phyloP scores from a whole-genome alignment of 768 basidiomycete genomes.

The Leccinum subtestaceum region DNA sequence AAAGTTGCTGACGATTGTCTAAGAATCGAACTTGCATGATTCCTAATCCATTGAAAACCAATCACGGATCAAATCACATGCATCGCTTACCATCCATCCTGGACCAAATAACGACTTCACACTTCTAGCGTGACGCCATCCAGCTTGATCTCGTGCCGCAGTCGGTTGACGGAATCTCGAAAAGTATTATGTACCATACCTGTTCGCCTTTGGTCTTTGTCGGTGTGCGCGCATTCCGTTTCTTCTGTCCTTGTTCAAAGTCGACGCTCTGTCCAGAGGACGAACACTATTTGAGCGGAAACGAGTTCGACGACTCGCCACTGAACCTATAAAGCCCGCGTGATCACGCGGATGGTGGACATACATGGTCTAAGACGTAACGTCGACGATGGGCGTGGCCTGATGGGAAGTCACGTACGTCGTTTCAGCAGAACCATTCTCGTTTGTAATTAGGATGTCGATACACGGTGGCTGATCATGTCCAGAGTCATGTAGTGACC shows the following conservation, averaged over 20 bases:
- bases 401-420: slow-evolving; percentile 2
- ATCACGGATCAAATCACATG: background rate
- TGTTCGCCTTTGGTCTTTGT: background rate
- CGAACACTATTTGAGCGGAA: background rate
- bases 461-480: slow-evolving; percentile 25
- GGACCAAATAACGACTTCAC: background rate
- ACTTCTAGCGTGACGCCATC: background rate
- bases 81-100: background rate
- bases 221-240: slow-evolving; percentile 1
- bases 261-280: background rate
- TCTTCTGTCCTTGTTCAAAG: background rate
- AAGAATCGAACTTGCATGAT: background rate
- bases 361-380: slow-evolving; percentile 36
- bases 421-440: background rate
- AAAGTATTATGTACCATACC: background rate
- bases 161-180: background rate
- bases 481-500: slow-evolving; percentile 35
- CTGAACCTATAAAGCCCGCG: slow-evolving; percentile 13
- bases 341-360: slow-evolving; percentile 37
- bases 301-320: background rate
- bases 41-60: background rate
- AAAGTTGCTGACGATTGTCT: background rate
- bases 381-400: slow-evolving; percentile 38
- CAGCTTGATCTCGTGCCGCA: background rate
- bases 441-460: background rate